Evolutionary conservation across 768 basidiomycete genomes (phyloP), one percentile per base, ranked within the genome.

Genomic region (Coprinopsis cinerea): DNA sequence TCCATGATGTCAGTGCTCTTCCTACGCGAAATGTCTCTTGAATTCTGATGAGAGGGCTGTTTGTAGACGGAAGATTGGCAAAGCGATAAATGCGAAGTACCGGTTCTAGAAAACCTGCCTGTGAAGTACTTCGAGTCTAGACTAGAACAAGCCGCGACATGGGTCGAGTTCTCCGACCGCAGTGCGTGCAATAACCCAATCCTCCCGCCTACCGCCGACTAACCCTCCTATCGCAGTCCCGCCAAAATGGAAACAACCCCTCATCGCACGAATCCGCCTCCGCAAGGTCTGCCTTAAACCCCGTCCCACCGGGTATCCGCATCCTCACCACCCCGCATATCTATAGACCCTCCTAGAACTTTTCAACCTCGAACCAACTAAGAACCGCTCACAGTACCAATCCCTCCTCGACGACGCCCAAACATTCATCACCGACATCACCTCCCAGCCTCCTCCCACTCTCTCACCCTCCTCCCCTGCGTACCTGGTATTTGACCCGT

Each of bases 31-130:
- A 55, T 18, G 41, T 40, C 40, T 37, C 22, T 17, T 37, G 23
- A 26, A 17, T 24, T 36, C 40, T 42, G 39, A 46, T 41, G 37
- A 53, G 42, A 46, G 46, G 42, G 47, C 55, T 41, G 55, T 11
- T 40, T 54, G 7, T 53, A 92, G 90, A 72, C 78, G 53, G 91
- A 92, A 72, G 90, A 92, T 58, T 91, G 88, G 83, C 88, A 91
- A 63, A 77, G 85, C 50, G 92, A 96, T 55, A 93, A 92, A 67
- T 86, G 83, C 57, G 91, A 91, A 17, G 74, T 94, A 0, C 78
- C 82, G 0, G 69, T 94, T 3, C 71, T 83, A 9, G 88, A 93
- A 65, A 72, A 75, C 5, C 63, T 83, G 23, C 74, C 80, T 15
- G 75, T 78, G 15, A 69, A 70, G 41, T 73, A 75, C 49, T 64